Base-by-base conservation (phyloP, 306 rosid genomes). In the Vachellia pachyceras region DNA sequence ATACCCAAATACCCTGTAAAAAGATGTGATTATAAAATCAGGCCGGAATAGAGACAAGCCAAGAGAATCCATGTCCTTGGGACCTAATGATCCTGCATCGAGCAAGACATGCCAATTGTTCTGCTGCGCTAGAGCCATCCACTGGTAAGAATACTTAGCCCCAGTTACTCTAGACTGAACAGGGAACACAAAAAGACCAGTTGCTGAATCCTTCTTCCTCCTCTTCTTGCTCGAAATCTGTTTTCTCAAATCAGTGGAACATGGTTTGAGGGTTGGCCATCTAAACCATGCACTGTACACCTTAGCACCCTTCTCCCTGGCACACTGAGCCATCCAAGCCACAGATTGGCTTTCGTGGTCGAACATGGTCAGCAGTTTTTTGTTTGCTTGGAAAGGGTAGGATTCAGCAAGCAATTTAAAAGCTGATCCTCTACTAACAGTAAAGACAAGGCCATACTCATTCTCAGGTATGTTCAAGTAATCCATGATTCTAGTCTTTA, bases 121-220 rank as follows among this genome's bases (percentile, higher is more conserved):
- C 85, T 95, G 98, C 75, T 95, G 98, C 0, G 98, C 98, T 45
- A 95, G 77, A n/a, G 98, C 97, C 98, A 94, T 94, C 98, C 98
- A 95, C 79, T 92, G 98, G 82, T 95, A 95, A 0, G 98, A 95
- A 89, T 92, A 95, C 90, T 95, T 95, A 5, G 95, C 90, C 77
- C 98, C 98, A 0, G 97, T 95, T 15, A 95, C 98, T 82, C 98
- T 90, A 71, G 97, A 92, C 90, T 92, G 97, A 73, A 95, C 98
- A 0, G 98, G 98, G 79, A 95, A 95, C 76, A 95, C 98, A 77
- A 95, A 95, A 45, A 95, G 98, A 67, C 98, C 98, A 10, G 83
- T 66, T 1, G 97, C 99, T 4, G 93, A 90, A 84, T 93, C 97
- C 91, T 95, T 95, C 90, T 90, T 94, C 95, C 89, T 79, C 84